Evolutionary conservation across 331 rosid species (phyloP).

Genomic region (Prunus yedoensis): DNA sequence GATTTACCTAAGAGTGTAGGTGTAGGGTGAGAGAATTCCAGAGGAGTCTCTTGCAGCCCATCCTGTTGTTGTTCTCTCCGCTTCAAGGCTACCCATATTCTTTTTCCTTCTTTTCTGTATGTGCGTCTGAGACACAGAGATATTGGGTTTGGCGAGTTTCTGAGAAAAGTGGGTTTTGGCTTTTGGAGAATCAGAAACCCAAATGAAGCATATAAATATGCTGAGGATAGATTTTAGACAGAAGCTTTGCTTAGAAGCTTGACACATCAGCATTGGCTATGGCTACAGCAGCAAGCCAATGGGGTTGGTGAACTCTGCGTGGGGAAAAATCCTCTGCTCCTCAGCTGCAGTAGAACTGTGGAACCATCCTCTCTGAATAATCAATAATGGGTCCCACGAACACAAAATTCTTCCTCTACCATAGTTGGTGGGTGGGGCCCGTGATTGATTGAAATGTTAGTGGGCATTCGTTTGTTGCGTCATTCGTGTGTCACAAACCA

Average conservation of each 20-base stretch:
- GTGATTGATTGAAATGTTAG: neutral
- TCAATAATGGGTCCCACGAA: neutral
- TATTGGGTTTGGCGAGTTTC: neutral
- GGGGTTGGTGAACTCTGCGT: conserved; percentile 33
- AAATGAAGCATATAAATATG: neutral
- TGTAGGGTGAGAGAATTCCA: conserved; percentile 83
- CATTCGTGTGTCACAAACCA: neutral
- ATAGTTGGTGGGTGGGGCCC: neutral
- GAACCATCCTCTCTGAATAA: neutral
- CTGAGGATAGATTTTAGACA: no score
- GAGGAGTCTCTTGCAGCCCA: conserved; percentile 90
- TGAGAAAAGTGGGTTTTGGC: neutral
- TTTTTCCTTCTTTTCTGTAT: no score
- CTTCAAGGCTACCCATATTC: conserved; percentile 57
- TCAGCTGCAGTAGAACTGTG: no score
- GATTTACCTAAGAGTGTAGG: conserved; percentile 57
- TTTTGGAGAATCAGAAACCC: neutral
- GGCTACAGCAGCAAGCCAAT: neutral
- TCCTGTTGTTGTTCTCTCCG: conserved; percentile 59
- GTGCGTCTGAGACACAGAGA: neutral
- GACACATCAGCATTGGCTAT: neutral
- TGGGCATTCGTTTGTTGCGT: neutral
- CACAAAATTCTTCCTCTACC: no score
- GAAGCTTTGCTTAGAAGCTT: no score
- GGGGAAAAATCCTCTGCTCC: neutral